Evolutionary conservation across 352 stramenopile species (phyloP).

Genomic region (Phytopythium ostracodes): DNA sequence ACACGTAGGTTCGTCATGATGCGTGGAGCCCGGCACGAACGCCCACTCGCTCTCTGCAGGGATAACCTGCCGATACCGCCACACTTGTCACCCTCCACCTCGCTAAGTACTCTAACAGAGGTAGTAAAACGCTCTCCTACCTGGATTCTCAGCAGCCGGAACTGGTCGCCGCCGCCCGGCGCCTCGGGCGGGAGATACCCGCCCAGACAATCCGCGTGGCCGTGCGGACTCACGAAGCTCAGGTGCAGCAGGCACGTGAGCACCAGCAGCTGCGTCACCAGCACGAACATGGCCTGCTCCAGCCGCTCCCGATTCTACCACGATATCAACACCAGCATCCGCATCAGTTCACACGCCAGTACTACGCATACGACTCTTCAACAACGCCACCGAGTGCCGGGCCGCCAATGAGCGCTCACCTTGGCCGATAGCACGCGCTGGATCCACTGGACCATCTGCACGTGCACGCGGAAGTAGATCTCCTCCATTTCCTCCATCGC

Average conservation of each 20-base stretch:
- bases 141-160: constrained; percentile 35
- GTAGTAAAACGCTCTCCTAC: constrained; percentile 6
- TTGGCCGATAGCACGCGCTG: constrained; percentile 35
- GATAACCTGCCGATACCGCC: neutral
- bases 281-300: constrained; percentile 60
- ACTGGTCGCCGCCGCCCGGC: constrained; percentile 10
- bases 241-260: constrained; percentile 47
- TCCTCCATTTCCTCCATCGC: constrained; percentile 57
- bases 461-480: constrained; percentile 76
- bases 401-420: constrained; percentile 14
- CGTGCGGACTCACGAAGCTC: constrained; percentile 38
- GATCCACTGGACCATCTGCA: constrained; percentile 45
- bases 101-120: too few relatives aligned
- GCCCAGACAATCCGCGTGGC: constrained; percentile 28
- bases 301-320: constrained; percentile 42
- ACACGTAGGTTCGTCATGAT: neutral
- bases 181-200: constrained; percentile 20
- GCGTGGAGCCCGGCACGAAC: neutral
- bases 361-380: neutral
- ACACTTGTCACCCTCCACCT: neutral
- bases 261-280: constrained; percentile 41
- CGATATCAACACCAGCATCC: neutral
- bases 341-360: neutral
- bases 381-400: neutral
- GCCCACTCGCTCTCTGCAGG: constrained; percentile 5